phyloP scores from a whole-genome alignment of 1,284 basidiomycete genomes.

The Boletus smithii region DNA sequence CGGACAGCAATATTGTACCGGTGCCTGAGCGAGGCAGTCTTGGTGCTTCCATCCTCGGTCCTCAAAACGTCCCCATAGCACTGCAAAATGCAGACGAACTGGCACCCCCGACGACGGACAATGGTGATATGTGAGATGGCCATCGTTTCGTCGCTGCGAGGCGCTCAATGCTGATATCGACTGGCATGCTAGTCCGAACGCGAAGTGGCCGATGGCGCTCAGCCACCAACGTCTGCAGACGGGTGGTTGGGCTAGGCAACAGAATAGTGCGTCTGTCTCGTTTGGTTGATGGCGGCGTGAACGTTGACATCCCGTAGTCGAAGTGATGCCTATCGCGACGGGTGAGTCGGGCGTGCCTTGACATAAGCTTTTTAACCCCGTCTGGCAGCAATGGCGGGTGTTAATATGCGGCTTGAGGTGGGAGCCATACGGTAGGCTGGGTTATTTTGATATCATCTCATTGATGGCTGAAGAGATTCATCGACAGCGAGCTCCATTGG shows the following conservation, averaged over 20 bases:
- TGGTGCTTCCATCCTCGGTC: conserved; percentile 45
- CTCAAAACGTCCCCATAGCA: conserved; percentile 45
- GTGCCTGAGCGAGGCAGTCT: conserved; percentile 37
- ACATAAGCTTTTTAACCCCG: not conserved
- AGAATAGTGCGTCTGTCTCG: conserved; percentile 37
- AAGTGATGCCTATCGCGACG: conserved; percentile 43
- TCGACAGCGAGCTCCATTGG: conserved; percentile 56
- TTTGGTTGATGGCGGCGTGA: not conserved
- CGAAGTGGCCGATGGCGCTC: conserved; percentile 57
- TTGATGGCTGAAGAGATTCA: not conserved
- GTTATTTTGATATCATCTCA: not conserved
- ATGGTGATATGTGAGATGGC: conserved; percentile 33
- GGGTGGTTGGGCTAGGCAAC: conserved; percentile 53
- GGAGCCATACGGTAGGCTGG: conserved; percentile 44
- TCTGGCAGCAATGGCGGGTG: conserved; percentile 29
- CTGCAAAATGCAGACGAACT: conserved; percentile 47
- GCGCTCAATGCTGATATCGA: not conserved
- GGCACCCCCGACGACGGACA: conserved; percentile 52
- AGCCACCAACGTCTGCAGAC: conserved; percentile 49
- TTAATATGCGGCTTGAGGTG: conserved; percentile 52
- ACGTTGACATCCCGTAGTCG: conserved; percentile 24
- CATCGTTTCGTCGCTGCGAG: conserved; percentile 15
- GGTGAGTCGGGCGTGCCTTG: conserved; percentile 2
- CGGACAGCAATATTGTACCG: conserved; percentile 21
- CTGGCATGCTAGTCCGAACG: conserved; percentile 29